Conservation (phyloP, 2,329 filamentous ascomycete species). For the Malbranchea cinnamomea region DNA sequence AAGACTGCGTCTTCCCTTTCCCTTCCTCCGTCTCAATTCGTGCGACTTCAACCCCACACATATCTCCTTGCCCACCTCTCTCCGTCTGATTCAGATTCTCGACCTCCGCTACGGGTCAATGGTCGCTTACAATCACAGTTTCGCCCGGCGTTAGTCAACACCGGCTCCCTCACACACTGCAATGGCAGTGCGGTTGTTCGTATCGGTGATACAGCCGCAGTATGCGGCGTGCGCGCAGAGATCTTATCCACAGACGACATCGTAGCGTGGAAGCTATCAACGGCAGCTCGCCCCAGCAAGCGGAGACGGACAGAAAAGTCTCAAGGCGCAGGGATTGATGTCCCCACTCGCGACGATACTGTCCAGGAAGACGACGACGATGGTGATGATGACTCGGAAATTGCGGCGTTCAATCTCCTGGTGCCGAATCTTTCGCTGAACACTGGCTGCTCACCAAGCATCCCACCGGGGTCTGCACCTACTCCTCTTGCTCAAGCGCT, state of each 20-base stretch:
- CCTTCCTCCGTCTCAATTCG: conserved; percentile 55
- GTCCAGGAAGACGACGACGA: conserved; percentile 31
- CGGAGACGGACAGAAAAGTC: conserved; percentile 16
- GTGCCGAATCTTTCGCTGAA: conserved; percentile 89
- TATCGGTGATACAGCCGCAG: conserved; percentile 80
- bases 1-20: conserved; percentile 33
- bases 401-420: conserved; percentile 48
- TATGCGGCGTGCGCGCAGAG: conserved; percentile 82
- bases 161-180: conserved; percentile 71
- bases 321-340: too few relatives aligned
- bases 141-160: conserved; percentile 61
- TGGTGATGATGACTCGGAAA: conserved; percentile 29
- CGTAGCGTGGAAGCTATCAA: conserved; percentile 35
- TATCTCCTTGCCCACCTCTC: conserved; percentile 83
- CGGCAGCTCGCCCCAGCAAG: conserved; percentile 14
- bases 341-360: conserved; percentile 8
- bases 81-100: conserved; percentile 33
- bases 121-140: conserved; percentile 57
- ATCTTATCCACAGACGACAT: conserved; percentile 63
- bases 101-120: conserved; percentile 59
- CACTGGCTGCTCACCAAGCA: conserved; percentile 76
- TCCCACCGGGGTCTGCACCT: conserved; percentile 71
- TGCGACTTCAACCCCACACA: conserved; percentile 74
- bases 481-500: conserved; percentile 69
- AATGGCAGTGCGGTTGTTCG: conserved; percentile 83